phyloP scores from a whole-genome alignment of 768 basidiomycete species.

The Tylopilus cervinicoccineus region DNA sequence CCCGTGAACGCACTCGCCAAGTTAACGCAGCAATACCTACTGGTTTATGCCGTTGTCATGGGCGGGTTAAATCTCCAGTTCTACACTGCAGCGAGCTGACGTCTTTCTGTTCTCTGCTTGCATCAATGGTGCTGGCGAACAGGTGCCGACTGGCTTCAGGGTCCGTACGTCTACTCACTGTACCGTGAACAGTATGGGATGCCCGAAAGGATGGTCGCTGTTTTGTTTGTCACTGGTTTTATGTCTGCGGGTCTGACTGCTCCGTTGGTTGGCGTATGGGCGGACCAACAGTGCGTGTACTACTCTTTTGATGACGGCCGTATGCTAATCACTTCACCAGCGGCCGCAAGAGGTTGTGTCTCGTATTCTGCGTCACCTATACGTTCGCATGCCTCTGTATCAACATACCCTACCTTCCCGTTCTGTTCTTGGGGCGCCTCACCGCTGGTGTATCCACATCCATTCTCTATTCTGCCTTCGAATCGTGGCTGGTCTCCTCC shows the following conservation, averaged over 20 bases:
- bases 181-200: slow-evolving; percentile 67
- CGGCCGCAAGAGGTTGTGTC: slow-evolving; percentile 63
- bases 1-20: slow-evolving; percentile 26
- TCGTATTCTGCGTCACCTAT: slow-evolving; percentile 71
- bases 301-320: neutral
- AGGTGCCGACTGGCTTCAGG: slow-evolving; percentile 81
- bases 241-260: slow-evolving; percentile 64
- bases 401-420: slow-evolving; percentile 49
- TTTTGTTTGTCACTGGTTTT: slow-evolving; percentile 78
- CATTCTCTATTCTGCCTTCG: slow-evolving; percentile 72
- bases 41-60: slow-evolving; percentile 74
- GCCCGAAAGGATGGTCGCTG: slow-evolving; percentile 59
- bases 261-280: slow-evolving; percentile 73
- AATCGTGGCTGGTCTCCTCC: slow-evolving; percentile 73
- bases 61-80: slow-evolving; percentile 36
- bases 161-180: slow-evolving; percentile 73
- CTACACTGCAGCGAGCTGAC: neutral
- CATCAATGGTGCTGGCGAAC: neutral
- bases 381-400: slow-evolving; percentile 56
- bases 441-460: slow-evolving; percentile 71
- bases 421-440: slow-evolving; percentile 60
- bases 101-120: neutral
- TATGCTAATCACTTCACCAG: slow-evolving; percentile 31
- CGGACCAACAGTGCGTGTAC: slow-evolving; percentile 54
- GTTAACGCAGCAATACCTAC: slow-evolving; percentile 50